phyloP scores from a whole-genome alignment of 495 filamentous ascomycete genomes.

The Neurospora sp. region DNA sequence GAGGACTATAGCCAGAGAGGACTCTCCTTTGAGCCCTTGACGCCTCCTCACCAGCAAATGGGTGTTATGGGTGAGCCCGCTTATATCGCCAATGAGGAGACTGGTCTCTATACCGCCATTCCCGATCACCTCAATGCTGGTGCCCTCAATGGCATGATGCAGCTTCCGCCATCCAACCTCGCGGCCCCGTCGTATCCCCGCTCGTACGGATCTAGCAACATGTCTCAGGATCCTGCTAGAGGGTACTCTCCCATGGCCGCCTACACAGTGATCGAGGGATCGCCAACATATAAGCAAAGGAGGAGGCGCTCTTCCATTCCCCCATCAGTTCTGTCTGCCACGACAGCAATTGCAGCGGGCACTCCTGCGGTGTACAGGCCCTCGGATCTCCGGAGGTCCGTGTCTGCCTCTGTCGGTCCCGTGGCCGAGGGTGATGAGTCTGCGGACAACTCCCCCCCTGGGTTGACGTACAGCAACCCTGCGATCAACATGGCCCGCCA shows the following conservation, averaged over 20 bases:
- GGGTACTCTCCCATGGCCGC: slow-evolving; percentile 24
- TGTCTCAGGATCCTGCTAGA: background rate
- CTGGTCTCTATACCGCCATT: slow-evolving; percentile 87
- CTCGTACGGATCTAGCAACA: slow-evolving; percentile 59
- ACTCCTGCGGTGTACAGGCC: slow-evolving; percentile 53
- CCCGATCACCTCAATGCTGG: slow-evolving; percentile 56
- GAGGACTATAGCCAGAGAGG: slow-evolving; percentile 97
- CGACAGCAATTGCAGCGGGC: slow-evolving; percentile 48
- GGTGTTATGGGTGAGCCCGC: slow-evolving; percentile 76
- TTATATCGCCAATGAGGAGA: slow-evolving; percentile 96
- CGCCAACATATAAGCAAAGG: slow-evolving; percentile 96
- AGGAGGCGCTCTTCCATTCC: slow-evolving; percentile 86
- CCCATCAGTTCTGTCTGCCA: slow-evolving; percentile 55
- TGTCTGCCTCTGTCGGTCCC: slow-evolving; percentile 81
- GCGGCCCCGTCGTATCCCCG: slow-evolving; percentile 67
- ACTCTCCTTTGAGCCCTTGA: slow-evolving; percentile 91
- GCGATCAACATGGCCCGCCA: slow-evolving; percentile 42
- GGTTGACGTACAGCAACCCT: slow-evolving; percentile 54
- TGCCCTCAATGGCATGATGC: slow-evolving; percentile 74
- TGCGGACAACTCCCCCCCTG: slow-evolving; percentile 58
- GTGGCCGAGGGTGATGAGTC: slow-evolving; percentile 68
- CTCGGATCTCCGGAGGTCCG: slow-evolving; percentile 82
- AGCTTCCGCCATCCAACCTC: slow-evolving; percentile 79
- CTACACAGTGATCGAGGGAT: slow-evolving; percentile 95
- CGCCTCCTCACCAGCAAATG: slow-evolving; percentile 81